Conservation (phyloP, 2,329 filamentous ascomycete genomes). For the Exophiala calicioides region DNA sequence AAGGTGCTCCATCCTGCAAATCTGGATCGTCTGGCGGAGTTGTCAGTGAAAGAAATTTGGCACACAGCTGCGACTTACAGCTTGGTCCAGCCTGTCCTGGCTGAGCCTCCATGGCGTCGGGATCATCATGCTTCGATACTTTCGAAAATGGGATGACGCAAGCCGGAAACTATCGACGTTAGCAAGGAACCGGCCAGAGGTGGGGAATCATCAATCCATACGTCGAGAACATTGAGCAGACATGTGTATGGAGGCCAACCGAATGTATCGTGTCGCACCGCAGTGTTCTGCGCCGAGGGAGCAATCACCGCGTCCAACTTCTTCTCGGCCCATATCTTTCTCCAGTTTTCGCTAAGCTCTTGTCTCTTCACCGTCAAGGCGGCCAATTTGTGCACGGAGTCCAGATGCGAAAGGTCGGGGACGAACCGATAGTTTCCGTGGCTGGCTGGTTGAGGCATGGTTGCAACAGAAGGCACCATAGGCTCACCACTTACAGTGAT, state of each 20-base stretch:
- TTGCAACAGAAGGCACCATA: slow-evolving; percentile 27
- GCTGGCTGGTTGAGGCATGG: slow-evolving; percentile 7
- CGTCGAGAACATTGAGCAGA: slow-evolving; percentile 56
- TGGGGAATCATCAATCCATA: slow-evolving; percentile 34
- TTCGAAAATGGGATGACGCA: slow-evolving; percentile 26
- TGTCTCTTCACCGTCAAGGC: slow-evolving; percentile 44
- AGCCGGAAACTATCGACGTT: slow-evolving; percentile 23
- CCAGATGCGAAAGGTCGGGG: slow-evolving; percentile 36
- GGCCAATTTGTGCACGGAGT: slow-evolving; percentile 43
- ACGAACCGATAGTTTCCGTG: slow-evolving; percentile 24
- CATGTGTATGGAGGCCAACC: slow-evolving; percentile 46
- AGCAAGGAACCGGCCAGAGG: not conserved
- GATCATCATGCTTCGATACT: slow-evolving; percentile 21
- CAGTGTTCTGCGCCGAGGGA: slow-evolving; percentile 52
- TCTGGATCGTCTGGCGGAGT: slow-evolving; percentile 28
- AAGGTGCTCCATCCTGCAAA: slow-evolving; percentile 34
- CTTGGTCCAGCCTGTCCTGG: slow-evolving; percentile 20
- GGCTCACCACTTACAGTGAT: slow-evolving; percentile 34
- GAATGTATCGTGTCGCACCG: slow-evolving; percentile 52
- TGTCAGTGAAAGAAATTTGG: slow-evolving; percentile 1
- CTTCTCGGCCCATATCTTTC: slow-evolving; percentile 44
- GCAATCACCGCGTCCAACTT: slow-evolving; percentile 55
- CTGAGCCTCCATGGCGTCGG: slow-evolving; percentile 12
- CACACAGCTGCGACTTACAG: slow-evolving; percentile 27
- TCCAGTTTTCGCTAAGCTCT: slow-evolving; percentile 43